A percentile compares a stretch with the other conserved stretches of the same genome.
Conservation (phyloP, 2,329 filamentous ascomycete species). For the Apiospora pterosperma region DNA sequence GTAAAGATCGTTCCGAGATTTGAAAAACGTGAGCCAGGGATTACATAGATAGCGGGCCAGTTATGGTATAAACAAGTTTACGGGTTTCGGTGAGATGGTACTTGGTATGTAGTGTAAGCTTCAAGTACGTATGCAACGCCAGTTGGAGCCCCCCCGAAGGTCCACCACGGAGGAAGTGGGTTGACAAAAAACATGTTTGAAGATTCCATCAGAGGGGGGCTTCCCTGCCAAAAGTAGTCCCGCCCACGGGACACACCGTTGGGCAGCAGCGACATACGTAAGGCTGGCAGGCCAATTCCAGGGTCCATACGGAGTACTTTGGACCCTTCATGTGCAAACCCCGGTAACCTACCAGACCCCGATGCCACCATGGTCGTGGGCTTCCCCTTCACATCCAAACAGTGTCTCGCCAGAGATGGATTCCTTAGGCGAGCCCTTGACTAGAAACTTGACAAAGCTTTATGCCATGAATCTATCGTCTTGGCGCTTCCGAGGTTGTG, state of each 20-base stretch:
- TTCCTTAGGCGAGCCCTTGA: neutral
- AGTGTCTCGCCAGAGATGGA: neutral
- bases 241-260: neutral
- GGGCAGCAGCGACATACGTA: neutral
- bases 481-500: neutral
- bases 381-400: neutral
- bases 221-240: neutral
- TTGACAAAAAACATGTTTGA: neutral
- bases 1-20: slow-evolving; percentile 1
- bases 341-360: neutral
- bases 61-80: neutral
- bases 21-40: neutral
- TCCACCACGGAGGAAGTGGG: neutral
- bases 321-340: neutral
- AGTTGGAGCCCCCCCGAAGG: neutral
- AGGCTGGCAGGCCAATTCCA: neutral
- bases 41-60: neutral
- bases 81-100: neutral
- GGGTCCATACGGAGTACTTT: neutral
- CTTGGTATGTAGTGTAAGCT: neutral
- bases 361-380: neutral
- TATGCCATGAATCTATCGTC: neutral
- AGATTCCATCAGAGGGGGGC: neutral
- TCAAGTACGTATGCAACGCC: neutral
- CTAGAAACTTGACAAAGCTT: neutral